Conservation (phyloP, 306 rosid genomes). For the Castanea crenata region DNA sequence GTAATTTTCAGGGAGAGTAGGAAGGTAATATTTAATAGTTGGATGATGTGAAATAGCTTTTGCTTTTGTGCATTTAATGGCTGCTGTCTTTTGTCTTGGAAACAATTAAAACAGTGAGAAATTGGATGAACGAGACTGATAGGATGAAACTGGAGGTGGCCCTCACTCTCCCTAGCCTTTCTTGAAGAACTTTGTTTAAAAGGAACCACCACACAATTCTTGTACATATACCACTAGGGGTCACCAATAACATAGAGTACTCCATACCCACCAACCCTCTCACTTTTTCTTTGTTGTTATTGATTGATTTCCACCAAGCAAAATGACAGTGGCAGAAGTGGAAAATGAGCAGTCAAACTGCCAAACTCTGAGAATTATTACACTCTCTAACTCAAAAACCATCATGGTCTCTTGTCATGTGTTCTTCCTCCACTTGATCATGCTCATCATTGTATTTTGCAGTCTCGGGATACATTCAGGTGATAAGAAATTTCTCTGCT, state of each 20-base stretch:
- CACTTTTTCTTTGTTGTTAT: neutral
- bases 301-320: conserved; percentile 10
- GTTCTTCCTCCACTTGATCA: conserved; percentile 31
- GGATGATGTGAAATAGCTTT: conserved; percentile 5
- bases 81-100: conserved; percentile 15
- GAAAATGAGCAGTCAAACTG: neutral
- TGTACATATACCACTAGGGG: neutral
- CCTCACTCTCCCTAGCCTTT: conserved; percentile 2
- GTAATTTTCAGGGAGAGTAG: conserved; percentile 4
- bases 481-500: conserved; percentile 5
- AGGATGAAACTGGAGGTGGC: conserved; percentile 3
- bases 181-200: neutral
- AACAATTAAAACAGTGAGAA: neutral
- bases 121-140: neutral
- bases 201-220: neutral
- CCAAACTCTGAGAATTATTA: neutral
- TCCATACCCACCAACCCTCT: neutral
- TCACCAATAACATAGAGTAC: neutral
- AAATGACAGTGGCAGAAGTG: conserved; percentile 6
- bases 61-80: conserved; percentile 26
- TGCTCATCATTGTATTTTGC: conserved; percentile 27
- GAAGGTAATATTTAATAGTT: neutral
- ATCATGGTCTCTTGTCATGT: conserved; percentile 37
- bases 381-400: conserved; percentile 18
- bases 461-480: conserved; percentile 41